phyloP scores from a whole-genome alignment of 1,284 basidiomycete species.

The Tilletia walkeri region DNA sequence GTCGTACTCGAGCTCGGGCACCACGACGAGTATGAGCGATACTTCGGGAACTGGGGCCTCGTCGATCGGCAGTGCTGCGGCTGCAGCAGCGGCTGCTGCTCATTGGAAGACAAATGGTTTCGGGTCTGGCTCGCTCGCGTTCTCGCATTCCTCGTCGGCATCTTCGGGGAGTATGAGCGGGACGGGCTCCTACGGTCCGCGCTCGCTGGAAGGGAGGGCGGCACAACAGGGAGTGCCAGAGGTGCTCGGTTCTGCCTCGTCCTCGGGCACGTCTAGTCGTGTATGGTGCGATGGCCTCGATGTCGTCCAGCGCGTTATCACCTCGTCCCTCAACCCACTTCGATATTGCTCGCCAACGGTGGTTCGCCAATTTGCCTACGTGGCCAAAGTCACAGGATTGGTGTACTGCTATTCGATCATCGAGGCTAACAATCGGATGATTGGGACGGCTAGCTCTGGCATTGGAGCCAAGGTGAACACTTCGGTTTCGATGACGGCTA shows the following conservation, averaged over 20 bases:
- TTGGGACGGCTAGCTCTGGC: neutral
- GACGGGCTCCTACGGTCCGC: too few relatives aligned
- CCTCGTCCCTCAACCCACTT: slow-evolving; percentile 82
- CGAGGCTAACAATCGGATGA: slow-evolving; percentile 66
- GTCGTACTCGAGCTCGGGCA: slow-evolving; percentile 14
- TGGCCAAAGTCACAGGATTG: slow-evolving; percentile 86
- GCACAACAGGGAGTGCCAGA: too few relatives aligned
- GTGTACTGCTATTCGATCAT: slow-evolving; percentile 93
- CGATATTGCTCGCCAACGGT: slow-evolving; percentile 73
- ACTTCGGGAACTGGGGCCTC: neutral
- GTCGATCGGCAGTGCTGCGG: neutral
- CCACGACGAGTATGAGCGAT: too few relatives aligned
- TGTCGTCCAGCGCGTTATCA: slow-evolving; percentile 76
- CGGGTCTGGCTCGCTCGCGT: neutral
- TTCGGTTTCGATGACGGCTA: slow-evolving; percentile 10
- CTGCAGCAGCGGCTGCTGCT: neutral
- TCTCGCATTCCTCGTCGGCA: neutral
- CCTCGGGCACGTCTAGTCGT: slow-evolving; percentile 26
- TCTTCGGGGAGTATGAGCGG: neutral
- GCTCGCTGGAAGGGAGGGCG: too few relatives aligned
- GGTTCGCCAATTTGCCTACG: slow-evolving; percentile 87
- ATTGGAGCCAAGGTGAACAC: neutral
- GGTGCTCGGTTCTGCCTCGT: neutral
- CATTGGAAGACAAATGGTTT: neutral
- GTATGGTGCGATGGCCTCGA: slow-evolving; percentile 79